Conservation (phyloP, 768 basidiomycete genomes). For the Phylloporus arenicola region DNA sequence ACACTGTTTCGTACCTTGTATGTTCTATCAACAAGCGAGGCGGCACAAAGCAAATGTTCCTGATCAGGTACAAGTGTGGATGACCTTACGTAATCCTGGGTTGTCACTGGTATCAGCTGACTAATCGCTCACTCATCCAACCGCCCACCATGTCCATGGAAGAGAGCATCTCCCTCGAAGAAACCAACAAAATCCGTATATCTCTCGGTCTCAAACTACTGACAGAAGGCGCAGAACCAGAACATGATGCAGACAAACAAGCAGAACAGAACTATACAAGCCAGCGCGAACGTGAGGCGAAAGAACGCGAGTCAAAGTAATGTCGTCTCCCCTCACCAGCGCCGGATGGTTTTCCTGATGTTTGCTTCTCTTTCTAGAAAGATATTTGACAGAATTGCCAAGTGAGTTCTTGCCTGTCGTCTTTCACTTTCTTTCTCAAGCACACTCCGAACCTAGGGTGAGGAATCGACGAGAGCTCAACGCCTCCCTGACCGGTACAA, state of each 20-base stretch:
- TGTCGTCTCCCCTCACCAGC: slow-evolving; percentile 25
- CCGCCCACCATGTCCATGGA: slow-evolving; percentile 58
- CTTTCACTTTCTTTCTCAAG: slow-evolving; percentile 34
- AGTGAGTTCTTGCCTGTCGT: slow-evolving; percentile 55
- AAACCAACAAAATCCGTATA: slow-evolving; percentile 94
- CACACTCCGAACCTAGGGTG: slow-evolving; percentile 58
- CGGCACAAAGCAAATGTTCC: no score
- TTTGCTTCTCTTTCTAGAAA: slow-evolving; percentile 41
- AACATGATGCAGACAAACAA: slow-evolving; percentile 70
- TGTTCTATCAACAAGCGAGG: no score
- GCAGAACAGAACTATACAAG: slow-evolving; percentile 86
- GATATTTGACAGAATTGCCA: slow-evolving; percentile 72
- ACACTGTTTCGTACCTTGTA: no score
- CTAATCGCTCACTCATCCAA: slow-evolving; percentile 2
- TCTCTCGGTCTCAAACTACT: slow-evolving; percentile 91
- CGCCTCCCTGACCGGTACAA: slow-evolving; percentile 85
- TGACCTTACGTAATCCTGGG: no score
- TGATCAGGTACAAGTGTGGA: no score
- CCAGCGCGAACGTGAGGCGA: slow-evolving; percentile 59
- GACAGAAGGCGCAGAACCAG: slow-evolving; percentile 69
- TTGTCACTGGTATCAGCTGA: slow-evolving; percentile 2
- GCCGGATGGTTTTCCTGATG: slow-evolving; percentile 13
- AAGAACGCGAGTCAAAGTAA: slow-evolving; percentile 76
- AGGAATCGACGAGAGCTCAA: slow-evolving; percentile 91
- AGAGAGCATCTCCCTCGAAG: slow-evolving; percentile 86